These are phyloP conservation scores for Theobroma cacao DNA, from an alignment of 345 rosid genomes.

Conservation along the genomic window DNA sequence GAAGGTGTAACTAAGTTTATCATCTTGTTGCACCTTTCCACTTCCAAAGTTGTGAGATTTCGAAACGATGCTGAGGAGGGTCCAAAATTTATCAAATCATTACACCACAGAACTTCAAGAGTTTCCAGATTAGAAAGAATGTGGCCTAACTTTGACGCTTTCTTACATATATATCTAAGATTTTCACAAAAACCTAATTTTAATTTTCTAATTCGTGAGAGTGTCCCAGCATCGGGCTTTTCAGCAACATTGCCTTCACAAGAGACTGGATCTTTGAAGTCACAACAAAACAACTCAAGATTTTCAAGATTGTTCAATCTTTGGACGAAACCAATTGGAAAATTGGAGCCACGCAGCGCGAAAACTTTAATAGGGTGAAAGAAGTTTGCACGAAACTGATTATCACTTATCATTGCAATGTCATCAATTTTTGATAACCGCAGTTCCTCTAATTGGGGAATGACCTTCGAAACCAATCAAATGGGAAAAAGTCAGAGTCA, in stretches of 20 bases:
- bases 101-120: background rate
- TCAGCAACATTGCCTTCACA: background rate
- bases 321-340: background rate
- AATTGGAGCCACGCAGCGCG: too few relatives aligned
- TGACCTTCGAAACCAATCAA: background rate
- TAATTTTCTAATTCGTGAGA: too few relatives aligned
- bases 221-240: background rate
- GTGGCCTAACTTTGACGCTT: background rate
- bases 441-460: background rate
- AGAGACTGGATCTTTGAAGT: background rate
- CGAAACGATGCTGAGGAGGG: background rate
- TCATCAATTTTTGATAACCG: background rate
- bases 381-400: too few relatives aligned
- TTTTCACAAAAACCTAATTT: too few relatives aligned
- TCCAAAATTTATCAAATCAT: too few relatives aligned
- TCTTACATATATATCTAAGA: background rate
- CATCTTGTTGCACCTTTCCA: background rate
- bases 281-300: background rate
- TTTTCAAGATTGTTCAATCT: too few relatives aligned
- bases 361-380: too few relatives aligned
- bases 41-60: background rate
- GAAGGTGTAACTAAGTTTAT: background rate
- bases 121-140: background rate
- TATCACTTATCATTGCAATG: background rate
- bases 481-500: too few relatives aligned